Evolutionary conservation across 768 basidiomycete species (phyloP), one percentile per base, ranked within the genome.

Genomic region (Leccinum aurantiacum): DNA sequence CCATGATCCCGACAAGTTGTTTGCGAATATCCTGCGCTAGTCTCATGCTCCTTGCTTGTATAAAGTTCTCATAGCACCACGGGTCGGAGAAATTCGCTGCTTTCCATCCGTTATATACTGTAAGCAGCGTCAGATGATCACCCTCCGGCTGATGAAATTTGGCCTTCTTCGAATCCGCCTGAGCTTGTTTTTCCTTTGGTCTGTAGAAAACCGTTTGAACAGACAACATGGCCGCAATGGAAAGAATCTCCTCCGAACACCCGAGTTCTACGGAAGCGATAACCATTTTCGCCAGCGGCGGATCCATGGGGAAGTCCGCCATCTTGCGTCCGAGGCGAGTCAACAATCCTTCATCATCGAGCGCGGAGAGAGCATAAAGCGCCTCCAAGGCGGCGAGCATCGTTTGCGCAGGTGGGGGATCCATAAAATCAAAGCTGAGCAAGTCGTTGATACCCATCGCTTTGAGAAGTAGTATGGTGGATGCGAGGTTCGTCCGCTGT

Each of bases 111-210:
- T 98, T 99, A 77, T 98, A 99, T 3, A 99, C 97, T 6, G 96
- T 91, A 62, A 95, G 77, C 38, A 95, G 75, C 11, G 93, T 96
- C 35, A 96, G 77, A 71, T 98, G 93, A 69, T 98, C 97, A 9
- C 97, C 97, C 78, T 98, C 97, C 1, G 97, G 93, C 72, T 98
- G 93, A 76, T 98, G 96, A 77, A 99, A 99, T 75, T 99, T 99
- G 33, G 97, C 97, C 75, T 98, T 99, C 80, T 99, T 98, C 37
- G 96, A 95, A 75, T 99, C 97, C 0, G 97, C 97, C 76, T 98
- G 96, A 11, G 92, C 95, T 73, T 98, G 97, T 76, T 98, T 98
- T 76, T 98, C 97, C 76, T 98, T 98, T n/a, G 96, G 97, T 38
- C 97, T 86, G 75, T 98, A 98, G 74, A 98, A 99, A 41, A 98